A percentile compares a stretch with the other conserved stretches of the same genome.
Evolutionary conservation across 441 rosid genomes (phyloP).

Genomic region (Capsella rubella): DNA sequence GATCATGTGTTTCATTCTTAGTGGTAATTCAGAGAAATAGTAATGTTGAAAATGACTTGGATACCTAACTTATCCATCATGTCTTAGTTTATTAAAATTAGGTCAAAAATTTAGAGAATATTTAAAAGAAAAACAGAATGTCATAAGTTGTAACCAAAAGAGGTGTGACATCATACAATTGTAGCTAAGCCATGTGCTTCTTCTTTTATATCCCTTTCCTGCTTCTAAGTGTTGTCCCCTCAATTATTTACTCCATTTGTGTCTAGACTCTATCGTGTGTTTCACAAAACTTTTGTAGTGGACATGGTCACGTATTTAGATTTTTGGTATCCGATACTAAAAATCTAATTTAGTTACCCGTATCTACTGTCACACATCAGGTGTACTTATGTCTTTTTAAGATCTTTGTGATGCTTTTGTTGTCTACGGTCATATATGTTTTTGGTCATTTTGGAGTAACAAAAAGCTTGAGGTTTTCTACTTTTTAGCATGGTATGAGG

Average conservation of each 20-base stretch:
- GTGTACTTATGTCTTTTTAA: neutral
- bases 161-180: conserved; percentile 7
- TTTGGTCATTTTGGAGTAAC: too few relatives aligned
- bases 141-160: neutral
- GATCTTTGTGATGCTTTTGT: neutral
- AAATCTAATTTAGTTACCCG: conserved; percentile 6
- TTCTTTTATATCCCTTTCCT: conserved; percentile 6
- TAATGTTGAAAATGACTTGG: conserved; percentile 22
- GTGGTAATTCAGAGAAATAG: neutral
- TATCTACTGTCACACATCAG: neutral
- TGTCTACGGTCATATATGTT: neutral
- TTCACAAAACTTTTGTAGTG: conserved; percentile 10
- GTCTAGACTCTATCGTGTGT: neutral
- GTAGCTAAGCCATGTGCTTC: conserved; percentile 6
- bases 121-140: conserved; percentile 21
- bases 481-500: neutral
- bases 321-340: neutral
- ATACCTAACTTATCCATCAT: conserved; percentile 22
- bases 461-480: neutral
- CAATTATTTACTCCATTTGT: conserved; percentile 5
- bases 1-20: neutral
- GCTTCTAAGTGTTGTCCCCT: conserved; percentile 11
- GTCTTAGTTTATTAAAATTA: conserved; percentile 2
- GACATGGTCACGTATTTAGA: neutral
- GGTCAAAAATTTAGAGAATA: neutral